Percentiles rank a stretch among this genome's conserved stretches.
Conservation (phyloP, 176 grass and related monocot genomes). For the Aegilops tauschii region DNA sequence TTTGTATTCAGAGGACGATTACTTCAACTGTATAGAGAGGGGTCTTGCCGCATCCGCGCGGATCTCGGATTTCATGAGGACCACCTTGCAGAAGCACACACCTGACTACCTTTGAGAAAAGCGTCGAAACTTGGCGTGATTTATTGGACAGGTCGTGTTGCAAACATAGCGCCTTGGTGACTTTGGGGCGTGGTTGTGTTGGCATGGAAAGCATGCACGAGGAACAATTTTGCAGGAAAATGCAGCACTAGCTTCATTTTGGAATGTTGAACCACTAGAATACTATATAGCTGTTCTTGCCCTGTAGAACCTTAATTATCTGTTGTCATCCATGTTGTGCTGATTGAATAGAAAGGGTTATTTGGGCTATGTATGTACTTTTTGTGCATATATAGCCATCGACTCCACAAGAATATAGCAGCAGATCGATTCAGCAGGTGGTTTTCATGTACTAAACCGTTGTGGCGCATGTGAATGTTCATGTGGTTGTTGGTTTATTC, state of each 20-base stretch:
- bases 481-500: no score
- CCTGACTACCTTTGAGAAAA: conserved; percentile 14
- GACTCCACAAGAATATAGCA: no score
- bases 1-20: conserved; percentile 42
- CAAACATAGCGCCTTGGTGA: neutral
- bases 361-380: no score
- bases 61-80: conserved; percentile 83
- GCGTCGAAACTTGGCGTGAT: no score
- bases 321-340: no score
- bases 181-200: neutral
- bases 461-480: no score
- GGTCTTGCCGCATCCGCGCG: conserved; percentile 59
- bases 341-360: no score
- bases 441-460: no score
- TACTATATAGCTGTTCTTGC: neutral
- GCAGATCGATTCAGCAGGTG: no score
- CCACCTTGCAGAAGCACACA: conserved; percentile 48
- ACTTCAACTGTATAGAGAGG: conserved; percentile 73
- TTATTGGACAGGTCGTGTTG: neutral
- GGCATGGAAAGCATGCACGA: neutral
- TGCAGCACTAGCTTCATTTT: neutral
- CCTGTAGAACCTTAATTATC: neutral
- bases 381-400: no score
- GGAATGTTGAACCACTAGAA: neutral
- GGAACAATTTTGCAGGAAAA: neutral